phyloP scores from a whole-genome alignment of 2,329 filamentous ascomycete species.

The Ascosphaera acerosa region DNA sequence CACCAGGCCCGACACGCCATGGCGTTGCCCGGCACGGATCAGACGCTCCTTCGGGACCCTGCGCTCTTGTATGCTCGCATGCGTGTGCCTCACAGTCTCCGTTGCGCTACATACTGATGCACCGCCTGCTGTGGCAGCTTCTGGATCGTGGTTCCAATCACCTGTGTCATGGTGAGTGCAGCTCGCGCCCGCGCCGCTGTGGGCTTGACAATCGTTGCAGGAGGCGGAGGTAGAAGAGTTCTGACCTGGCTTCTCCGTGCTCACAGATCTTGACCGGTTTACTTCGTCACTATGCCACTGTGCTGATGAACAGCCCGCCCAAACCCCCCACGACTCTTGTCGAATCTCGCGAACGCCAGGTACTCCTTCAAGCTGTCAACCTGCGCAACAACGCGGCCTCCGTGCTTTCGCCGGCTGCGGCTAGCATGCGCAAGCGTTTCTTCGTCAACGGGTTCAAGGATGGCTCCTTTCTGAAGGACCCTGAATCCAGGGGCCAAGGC shows the following conservation, averaged over 20 bases:
- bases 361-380: slow-evolving; percentile 58
- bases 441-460: slow-evolving; percentile 61
- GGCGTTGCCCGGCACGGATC: slow-evolving; percentile 53
- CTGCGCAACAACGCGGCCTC: slow-evolving; percentile 63
- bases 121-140: slow-evolving; percentile 34
- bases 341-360: slow-evolving; percentile 51
- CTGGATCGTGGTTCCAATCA: slow-evolving; percentile 97
- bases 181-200: no score
- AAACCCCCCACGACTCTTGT: slow-evolving; percentile 44
- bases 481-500: slow-evolving; percentile 61
- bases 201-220: no score
- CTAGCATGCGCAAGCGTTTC: slow-evolving; percentile 55
- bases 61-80: slow-evolving; percentile 58
- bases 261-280: slow-evolving; percentile 66
- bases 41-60: slow-evolving; percentile 96
- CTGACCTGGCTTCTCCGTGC: neutral
- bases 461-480: slow-evolving; percentile 73
- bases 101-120: slow-evolving; percentile 1
- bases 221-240: no score
- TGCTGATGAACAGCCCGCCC: slow-evolving; percentile 64
- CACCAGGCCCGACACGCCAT: slow-evolving; percentile 33
- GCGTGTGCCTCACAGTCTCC: neutral
- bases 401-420: slow-evolving; percentile 51
- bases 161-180: slow-evolving; percentile 85
- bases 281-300: slow-evolving; percentile 82